Conservation (phyloP, 352 stramenopile species). For the Achlya hypogyna region DNA sequence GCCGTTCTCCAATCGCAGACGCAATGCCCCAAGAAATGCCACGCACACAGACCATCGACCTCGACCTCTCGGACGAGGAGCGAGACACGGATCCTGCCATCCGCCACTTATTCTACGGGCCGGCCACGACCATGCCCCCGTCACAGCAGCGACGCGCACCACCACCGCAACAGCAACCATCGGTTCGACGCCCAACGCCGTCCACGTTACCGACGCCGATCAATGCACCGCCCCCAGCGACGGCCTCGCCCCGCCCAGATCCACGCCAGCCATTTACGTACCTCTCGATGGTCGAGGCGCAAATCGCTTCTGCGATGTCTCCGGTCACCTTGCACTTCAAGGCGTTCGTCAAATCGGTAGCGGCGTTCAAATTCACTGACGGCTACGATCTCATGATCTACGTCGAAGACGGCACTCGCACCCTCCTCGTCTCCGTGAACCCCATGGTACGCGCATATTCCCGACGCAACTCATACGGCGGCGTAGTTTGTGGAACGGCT, state of each 20-base stretch:
- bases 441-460: neutral
- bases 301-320: neutral
- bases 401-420: slow-evolving; percentile 63
- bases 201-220: neutral
- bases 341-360: slow-evolving; percentile 72
- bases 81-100: slow-evolving; percentile 10
- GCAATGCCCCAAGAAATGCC: neutral
- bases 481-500: slow-evolving; percentile 44
- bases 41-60: neutral
- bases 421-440: slow-evolving; percentile 4
- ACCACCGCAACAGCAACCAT: too few species aligned
- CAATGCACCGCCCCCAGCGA: neutral
- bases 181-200: too few species aligned
- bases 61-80: slow-evolving; percentile 17
- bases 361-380: slow-evolving; percentile 70
- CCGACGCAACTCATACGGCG: slow-evolving; percentile 21
- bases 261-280: slow-evolving; percentile 26
- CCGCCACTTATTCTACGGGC: slow-evolving; percentile 12
- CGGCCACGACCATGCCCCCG: neutral
- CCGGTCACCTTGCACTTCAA: slow-evolving; percentile 30
- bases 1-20: neutral
- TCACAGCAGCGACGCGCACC: too few species aligned
- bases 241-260: neutral
- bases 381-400: slow-evolving; percentile 66
- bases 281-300: slow-evolving; percentile 13